These are phyloP conservation scores for Lentinula boryana DNA, from an alignment of 768 basidiomycete species.

Conservation along the genomic window DNA sequence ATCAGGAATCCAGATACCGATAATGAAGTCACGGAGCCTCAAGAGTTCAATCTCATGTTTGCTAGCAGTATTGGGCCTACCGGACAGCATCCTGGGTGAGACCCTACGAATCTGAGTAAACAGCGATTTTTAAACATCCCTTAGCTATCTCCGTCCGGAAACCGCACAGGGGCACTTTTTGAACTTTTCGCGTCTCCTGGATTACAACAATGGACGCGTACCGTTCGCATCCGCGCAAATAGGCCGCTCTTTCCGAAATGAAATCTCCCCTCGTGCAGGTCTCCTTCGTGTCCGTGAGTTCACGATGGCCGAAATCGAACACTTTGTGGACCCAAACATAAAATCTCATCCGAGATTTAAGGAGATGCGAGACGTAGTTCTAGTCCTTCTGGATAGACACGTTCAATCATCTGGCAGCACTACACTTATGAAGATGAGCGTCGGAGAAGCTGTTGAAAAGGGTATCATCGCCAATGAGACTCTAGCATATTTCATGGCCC, in stretches of 20 bases:
- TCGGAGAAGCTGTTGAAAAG: constrained; percentile 85
- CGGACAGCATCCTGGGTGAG: constrained; percentile 91
- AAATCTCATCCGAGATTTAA: constrained; percentile 83
- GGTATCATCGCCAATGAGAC: constrained; percentile 95
- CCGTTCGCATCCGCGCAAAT: constrained; percentile 98
- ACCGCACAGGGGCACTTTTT: constrained; percentile 99
- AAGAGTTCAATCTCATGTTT: constrained; percentile 99
- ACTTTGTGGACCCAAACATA: constrained; percentile 93
- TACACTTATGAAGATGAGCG: constrained; percentile 54
- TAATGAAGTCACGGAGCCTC: constrained; percentile 89
- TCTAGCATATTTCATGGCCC: constrained; percentile 93
- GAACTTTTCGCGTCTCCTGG: constrained; percentile 94
- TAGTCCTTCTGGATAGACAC: constrained; percentile 76
- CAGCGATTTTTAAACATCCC: neutral
- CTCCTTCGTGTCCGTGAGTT: constrained; percentile 97
- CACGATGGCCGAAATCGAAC: constrained; percentile 99
- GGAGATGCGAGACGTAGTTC: constrained; percentile 69
- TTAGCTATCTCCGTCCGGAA: constrained; percentile 91
- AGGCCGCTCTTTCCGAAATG: constrained; percentile 94
- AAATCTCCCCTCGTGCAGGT: constrained; percentile 95
- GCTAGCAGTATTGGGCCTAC: constrained; percentile 96
- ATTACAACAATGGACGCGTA: constrained; percentile 95
- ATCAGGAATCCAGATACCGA: constrained; percentile 89
- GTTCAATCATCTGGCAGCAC: constrained; percentile 76
- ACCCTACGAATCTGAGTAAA: neutral